Evolutionary conservation across 345 rosid species (phyloP), one percentile per base, ranked within the genome.

Genomic region (Populus deltoides): DNA sequence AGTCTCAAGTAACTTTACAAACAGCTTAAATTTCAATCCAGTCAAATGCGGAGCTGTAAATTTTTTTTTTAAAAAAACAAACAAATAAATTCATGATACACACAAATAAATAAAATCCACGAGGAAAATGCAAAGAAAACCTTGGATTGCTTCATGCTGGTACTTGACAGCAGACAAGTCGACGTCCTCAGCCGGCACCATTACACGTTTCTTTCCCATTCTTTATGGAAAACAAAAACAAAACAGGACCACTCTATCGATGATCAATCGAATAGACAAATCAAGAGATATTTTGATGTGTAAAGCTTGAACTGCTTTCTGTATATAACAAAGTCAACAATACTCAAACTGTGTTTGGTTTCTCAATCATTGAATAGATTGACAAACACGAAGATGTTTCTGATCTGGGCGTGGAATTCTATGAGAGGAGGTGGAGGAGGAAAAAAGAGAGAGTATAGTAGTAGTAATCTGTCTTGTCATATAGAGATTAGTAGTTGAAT

Each of bases 21-120:
- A 92, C 74, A 93, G 63, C 88, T 82, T 90, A 71, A 93, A 85
- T 68, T 39, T 62, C 71, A 85, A 75, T 20, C 98, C 98, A 22
- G 92, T 89, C 86, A 93, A 77, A 86, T 90, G 94, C 22, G 98
- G 94, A 69, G 92, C 97, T 93, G 90, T 67, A 85, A 85, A 27
- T 20, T 15, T 38, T 6, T 20, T 8, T 38, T 6, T 13, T 39
- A 5, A 67, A 36, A n/a, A 24, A 36, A 24, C 3, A 61, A 8
- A 72, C 0, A 29, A 12, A 53, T 31, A 49, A 8, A 49, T 31
- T 12, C 11, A 31, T 66, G 33, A 49, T 10, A 43, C 11, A 10
- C 47, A 43, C 15, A 43, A 43, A 11, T 43, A 43, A 43, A 43
- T 43, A 43, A 43, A 8, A 49, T 18, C 6, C 20, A 31, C 47